Base-by-base conservation (phyloP, 2,329 filamentous ascomycete genomes). In the Pezicula rhizophila region DNA sequence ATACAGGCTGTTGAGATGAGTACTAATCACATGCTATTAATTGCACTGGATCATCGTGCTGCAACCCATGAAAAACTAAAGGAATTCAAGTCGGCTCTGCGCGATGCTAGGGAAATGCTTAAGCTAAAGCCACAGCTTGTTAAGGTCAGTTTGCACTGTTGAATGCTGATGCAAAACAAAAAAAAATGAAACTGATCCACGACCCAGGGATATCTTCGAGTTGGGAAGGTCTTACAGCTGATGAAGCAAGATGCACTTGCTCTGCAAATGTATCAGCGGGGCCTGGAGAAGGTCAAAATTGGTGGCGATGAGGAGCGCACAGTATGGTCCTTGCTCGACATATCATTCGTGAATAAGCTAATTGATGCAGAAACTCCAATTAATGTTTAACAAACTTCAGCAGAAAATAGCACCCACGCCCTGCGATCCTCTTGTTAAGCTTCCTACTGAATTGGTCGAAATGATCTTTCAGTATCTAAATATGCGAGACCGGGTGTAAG, bases 61-160 rank as follows among this genome's bases (percentile, higher is more conserved):
- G 64, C 63, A n/a, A 55, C 62, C 28, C 61, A 60, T 47, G 63
- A 66, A 51, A 66, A 65, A 47, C 46, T 65, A 18, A 48, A 56
- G 14, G 42, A 60, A 23, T 46, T 62, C 2, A 52, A 59, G 28
- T 46, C 45, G 7, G 64, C 64, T 42, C 55, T 65, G 25, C 49
- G 52, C 40, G 64, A 66, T 58, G 57, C 61, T 2, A 64, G 59
- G 35, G 34, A 51, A 26, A 66, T 66, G 60, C 60, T 66, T 15
- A 60, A 65, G 31, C 39, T 57, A 35, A 59, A 59, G 46, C 60
- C 61, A 40, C 56, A 57, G 28, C 42, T 52, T 35, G 58, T 64
- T 14, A 65, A 63, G 50, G 64, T 61, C 48, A 42, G 47, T 28
- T 23, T 43, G 8, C 5, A 23, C 12, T 4, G 18, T 23, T 17